Evolutionary conservation across 106 monocot genomes (phyloP).

Genomic region (Xerophyta viscosa): DNA sequence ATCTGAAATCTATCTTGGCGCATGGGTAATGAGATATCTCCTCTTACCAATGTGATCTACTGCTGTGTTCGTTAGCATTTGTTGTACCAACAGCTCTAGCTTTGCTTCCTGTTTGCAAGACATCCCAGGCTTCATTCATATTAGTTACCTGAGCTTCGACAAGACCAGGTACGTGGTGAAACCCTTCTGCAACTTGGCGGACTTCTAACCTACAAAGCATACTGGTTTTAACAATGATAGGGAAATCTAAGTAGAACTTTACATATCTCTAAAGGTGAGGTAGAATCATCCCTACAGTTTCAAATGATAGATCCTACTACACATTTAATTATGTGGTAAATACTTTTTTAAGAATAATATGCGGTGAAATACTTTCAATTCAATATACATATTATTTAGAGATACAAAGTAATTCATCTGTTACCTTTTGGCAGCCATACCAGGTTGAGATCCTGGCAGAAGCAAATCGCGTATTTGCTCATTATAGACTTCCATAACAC

Average conservation of each 20-base stretch:
- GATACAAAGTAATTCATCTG: background rate
- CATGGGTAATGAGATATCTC: no score
- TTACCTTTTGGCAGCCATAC: slow-evolving; percentile 50
- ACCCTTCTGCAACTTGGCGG: slow-evolving; percentile 63
- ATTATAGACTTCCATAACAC: slow-evolving; percentile 90
- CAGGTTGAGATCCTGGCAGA: slow-evolving; percentile 42
- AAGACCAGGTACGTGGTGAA: slow-evolving; percentile 81
- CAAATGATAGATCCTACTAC: no score
- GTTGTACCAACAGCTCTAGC: slow-evolving; percentile 80
- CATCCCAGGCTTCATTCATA: slow-evolving; percentile 78
- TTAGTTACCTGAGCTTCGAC: slow-evolving; percentile 74
- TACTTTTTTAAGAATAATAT: no score
- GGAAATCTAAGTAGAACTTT: no score
- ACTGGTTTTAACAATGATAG: no score
- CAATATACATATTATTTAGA: no score
- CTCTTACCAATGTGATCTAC: slow-evolving; percentile 89
- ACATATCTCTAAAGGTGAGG: no score
- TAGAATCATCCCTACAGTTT: no score
- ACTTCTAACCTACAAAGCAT: slow-evolving; percentile 55
- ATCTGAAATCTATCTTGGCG: no score
- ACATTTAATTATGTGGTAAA: no score
- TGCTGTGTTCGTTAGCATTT: slow-evolving; percentile 87
- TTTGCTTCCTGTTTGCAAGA: slow-evolving; percentile 78
- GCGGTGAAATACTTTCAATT: no score
- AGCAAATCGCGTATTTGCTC: slow-evolving; percentile 88